Percentiles rank a stretch among this genome's conserved stretches.
Conservation (phyloP, 768 basidiomycete species). For the Tulasnella sp. region DNA sequence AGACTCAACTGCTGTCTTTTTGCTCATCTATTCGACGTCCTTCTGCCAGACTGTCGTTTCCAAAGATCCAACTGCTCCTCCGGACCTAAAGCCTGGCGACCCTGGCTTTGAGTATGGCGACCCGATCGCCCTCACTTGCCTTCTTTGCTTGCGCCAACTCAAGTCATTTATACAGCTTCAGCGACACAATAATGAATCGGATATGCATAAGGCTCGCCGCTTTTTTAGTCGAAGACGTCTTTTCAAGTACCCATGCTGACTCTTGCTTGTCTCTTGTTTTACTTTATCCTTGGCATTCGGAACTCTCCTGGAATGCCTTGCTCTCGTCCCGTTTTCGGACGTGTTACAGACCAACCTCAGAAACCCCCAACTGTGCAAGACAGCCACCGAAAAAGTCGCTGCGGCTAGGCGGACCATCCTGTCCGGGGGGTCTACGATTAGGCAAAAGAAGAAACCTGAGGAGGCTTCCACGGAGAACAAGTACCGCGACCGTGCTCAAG, state of each 20-base stretch:
- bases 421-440: slow-evolving; percentile 41
- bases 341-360: slow-evolving; percentile 72
- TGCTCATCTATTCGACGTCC: slow-evolving; percentile 22
- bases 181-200: slow-evolving; percentile 90
- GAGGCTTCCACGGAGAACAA: slow-evolving; percentile 51
- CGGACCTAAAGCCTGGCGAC: slow-evolving; percentile 48
- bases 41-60: slow-evolving; percentile 21
- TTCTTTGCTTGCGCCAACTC: slow-evolving; percentile 92
- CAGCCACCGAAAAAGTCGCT: slow-evolving; percentile 53
- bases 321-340: background rate
- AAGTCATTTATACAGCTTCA: slow-evolving; percentile 79
- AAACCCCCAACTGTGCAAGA: slow-evolving; percentile 65
- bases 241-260: slow-evolving; percentile 34
- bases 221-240: slow-evolving; percentile 35
- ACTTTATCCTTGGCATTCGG: background rate
- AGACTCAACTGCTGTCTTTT: slow-evolving; percentile 3
- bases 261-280: slow-evolving; percentile 38
- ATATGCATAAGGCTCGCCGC: slow-evolving; percentile 81
- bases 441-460: slow-evolving; percentile 37
- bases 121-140: slow-evolving; percentile 65
- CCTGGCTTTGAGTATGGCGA: slow-evolving; percentile 74
- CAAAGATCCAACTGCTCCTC: slow-evolving; percentile 11
- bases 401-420: slow-evolving; percentile 25
- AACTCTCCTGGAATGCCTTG: background rate
- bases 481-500: slow-evolving; percentile 93